Evolutionary conservation across 2,329 filamentous ascomycete species (phyloP).

Genomic region (Waltergamsia citrina): DNA sequence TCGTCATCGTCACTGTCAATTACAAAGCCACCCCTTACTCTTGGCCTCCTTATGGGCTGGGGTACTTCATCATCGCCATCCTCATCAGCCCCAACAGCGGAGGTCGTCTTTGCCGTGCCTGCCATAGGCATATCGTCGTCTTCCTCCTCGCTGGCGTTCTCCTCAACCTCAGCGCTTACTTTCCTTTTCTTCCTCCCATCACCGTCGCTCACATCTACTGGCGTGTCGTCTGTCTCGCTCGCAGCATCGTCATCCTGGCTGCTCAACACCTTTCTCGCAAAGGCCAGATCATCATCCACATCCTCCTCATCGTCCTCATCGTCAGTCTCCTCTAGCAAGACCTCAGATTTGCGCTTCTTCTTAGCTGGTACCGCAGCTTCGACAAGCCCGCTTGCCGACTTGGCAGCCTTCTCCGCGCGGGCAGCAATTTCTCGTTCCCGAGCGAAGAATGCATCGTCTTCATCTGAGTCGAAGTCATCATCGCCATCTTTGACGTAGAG

Average conservation of each 20-base stretch:
- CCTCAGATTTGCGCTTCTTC: constrained; percentile 18
- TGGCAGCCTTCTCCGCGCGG: constrained; percentile 30
- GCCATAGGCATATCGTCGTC: constrained; percentile 10
- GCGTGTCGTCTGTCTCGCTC: constrained; percentile 16
- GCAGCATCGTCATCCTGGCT: constrained; percentile 12
- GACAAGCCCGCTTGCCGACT: too few relatives aligned
- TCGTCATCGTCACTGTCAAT: constrained; percentile 52
- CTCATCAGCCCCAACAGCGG: constrained; percentile 25
- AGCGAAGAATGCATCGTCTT: constrained; percentile 63
- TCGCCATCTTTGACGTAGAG: constrained; percentile 76
- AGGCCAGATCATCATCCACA: constrained; percentile 12
- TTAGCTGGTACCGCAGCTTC: constrained; percentile 13
- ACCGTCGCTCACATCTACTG: constrained; percentile 20
- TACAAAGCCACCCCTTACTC: constrained; percentile 44
- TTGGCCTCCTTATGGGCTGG: constrained; percentile 25
- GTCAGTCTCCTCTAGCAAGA: constrained; percentile 15
- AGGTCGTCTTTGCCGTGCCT: constrained; percentile 13
- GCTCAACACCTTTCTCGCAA: constrained; percentile 12
- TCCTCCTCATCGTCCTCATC: constrained; percentile 16
- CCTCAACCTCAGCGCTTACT: constrained; percentile 17
- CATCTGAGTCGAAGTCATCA: constrained; percentile 77
- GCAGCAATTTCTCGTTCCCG: constrained; percentile 54
- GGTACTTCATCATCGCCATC: constrained; percentile 23
- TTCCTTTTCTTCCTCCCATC: constrained; percentile 26
- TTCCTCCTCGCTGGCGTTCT: constrained; percentile 7